Conservation (phyloP, 2,329 filamentous ascomycete genomes). For the Colletotrichum magnum region DNA sequence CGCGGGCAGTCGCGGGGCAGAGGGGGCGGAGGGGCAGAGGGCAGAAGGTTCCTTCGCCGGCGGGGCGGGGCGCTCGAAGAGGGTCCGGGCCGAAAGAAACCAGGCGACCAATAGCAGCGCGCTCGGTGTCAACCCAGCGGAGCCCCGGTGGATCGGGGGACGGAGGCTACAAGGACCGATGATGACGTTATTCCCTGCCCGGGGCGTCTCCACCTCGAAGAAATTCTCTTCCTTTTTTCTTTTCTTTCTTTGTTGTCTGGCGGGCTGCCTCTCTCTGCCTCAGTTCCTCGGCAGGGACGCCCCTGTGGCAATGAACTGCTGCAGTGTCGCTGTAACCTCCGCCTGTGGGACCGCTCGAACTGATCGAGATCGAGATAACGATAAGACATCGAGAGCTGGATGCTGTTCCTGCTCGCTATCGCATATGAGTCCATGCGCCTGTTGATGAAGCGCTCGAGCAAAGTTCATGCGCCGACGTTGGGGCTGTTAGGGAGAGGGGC, state of each 20-base stretch:
- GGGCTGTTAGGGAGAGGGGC: not conserved
- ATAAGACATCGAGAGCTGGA: slow-evolving; percentile 20
- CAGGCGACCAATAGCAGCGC: not conserved
- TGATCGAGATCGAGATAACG: slow-evolving; percentile 36
- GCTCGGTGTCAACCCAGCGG: not conserved
- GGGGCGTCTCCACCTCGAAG: not conserved
- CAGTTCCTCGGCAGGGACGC: slow-evolving; percentile 1
- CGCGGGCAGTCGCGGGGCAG: not conserved
- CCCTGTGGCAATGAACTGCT: slow-evolving; percentile 6
- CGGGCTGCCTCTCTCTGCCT: slow-evolving; percentile 2
- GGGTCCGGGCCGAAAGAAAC: slow-evolving; percentile 14
- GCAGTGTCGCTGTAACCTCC: not conserved
- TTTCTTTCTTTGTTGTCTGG: not conserved
- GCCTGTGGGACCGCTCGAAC: not conserved
- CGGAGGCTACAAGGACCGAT: slow-evolving; percentile 1
- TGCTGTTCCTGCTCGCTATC: not conserved
- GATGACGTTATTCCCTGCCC: slow-evolving; percentile 13
- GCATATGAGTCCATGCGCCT: slow-evolving; percentile 20
- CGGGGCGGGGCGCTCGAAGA: not conserved
- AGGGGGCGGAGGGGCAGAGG: too few relatives aligned
- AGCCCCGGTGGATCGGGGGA: not conserved
- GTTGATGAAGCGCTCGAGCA: too few relatives aligned
- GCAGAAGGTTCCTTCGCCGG: not conserved
- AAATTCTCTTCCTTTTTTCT: too few relatives aligned
- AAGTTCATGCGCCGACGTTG: slow-evolving; percentile 22